Percentiles rank a stretch among this genome's conserved stretches.
These are phyloP conservation scores for Trichoderma cornu-damae DNA, from an alignment of 2,329 filamentous ascomycete genomes.

Conservation along the genomic window DNA sequence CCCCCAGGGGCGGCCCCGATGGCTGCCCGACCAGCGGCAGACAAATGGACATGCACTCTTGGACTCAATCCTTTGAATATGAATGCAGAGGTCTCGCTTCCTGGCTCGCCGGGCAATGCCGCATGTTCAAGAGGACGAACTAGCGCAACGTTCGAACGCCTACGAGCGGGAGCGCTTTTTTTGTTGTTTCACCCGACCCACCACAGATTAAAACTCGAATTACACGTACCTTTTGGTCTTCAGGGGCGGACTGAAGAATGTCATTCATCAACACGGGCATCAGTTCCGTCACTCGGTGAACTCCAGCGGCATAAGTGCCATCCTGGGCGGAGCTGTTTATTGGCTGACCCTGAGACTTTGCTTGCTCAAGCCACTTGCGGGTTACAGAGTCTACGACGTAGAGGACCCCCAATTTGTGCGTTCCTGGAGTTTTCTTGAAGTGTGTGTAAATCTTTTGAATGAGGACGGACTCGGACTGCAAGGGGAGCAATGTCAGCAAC, in stretches of 20 bases:
- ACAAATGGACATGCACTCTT: slow-evolving; percentile 23
- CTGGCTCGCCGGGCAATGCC: neutral
- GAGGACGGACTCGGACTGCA: slow-evolving; percentile 84
- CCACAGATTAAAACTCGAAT: slow-evolving; percentile 18
- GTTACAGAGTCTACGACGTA: slow-evolving; percentile 99
- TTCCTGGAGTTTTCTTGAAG: slow-evolving; percentile 89
- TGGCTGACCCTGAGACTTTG: slow-evolving; percentile 77
- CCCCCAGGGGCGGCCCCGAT: slow-evolving; percentile 19
- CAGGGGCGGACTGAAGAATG: slow-evolving; percentile 79
- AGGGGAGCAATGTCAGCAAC: slow-evolving; percentile 5
- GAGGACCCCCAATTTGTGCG: slow-evolving; percentile 96
- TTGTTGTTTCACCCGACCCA: slow-evolving; percentile 9
- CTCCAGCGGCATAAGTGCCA: slow-evolving; percentile 90
- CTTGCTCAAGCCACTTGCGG: slow-evolving; percentile 96
- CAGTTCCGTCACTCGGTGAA: slow-evolving; percentile 93
- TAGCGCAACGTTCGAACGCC: slow-evolving; percentile 12
- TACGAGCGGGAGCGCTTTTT: slow-evolving; percentile 17
- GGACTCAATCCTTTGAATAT: neutral
- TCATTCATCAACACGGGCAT: slow-evolving; percentile 94
- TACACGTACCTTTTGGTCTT: slow-evolving; percentile 92
- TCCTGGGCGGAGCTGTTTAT: slow-evolving; percentile 76
- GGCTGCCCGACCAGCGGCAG: slow-evolving; percentile 21
- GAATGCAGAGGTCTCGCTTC: slow-evolving; percentile 3
- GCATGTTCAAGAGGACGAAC: slow-evolving; percentile 11
- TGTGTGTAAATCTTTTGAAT: slow-evolving; percentile 96